These are phyloP conservation scores for Colletotrichum coccodes DNA, from an alignment of 2,329 filamentous ascomycete genomes.

Conservation along the genomic window DNA sequence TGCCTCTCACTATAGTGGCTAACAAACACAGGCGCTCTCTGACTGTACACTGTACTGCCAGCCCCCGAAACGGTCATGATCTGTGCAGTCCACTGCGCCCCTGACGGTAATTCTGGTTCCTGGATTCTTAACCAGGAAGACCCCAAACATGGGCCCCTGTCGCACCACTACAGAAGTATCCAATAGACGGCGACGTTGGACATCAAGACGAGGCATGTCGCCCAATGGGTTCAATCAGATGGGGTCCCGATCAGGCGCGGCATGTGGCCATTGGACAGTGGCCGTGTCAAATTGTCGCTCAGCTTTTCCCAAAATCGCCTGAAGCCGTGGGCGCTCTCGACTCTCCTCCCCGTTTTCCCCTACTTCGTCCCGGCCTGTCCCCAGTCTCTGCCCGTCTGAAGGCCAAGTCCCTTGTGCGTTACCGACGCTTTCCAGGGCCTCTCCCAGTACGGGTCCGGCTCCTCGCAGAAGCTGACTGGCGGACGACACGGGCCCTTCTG, in stretches of 20 bases:
- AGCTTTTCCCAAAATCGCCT: constrained; percentile 20
- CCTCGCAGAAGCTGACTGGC: not conserved
- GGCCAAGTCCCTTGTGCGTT: constrained; percentile 13
- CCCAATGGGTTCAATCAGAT: constrained; percentile 3
- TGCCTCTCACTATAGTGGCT: not conserved
- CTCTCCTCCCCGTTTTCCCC: not conserved
- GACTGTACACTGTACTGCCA: constrained; percentile 4
- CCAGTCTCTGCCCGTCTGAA: constrained; percentile 11
- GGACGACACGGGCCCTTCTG: not conserved
- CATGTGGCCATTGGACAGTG: constrained; percentile 22
- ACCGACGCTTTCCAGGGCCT: constrained; percentile 4
- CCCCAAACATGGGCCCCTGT: constrained; percentile 9
- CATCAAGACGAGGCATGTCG: not conserved
- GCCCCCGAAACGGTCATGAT: constrained; percentile 6
- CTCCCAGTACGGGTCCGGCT: not conserved
- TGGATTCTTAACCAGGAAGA: constrained; percentile 12
- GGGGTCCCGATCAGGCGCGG: constrained; percentile 14
- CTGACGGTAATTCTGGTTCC: constrained; percentile 31
- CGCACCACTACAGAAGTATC: constrained; percentile 2
- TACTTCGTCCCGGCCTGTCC: not conserved
- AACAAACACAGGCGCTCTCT: not conserved
- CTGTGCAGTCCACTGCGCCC: constrained; percentile 28
- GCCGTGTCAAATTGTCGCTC: constrained; percentile 19
- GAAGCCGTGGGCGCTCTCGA: not conserved
- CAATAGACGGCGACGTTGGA: constrained; percentile 18